A percentile compares a stretch with the other conserved stretches of the same genome.
Conservation (phyloP, 306 rosid species). For the Glycine latifolia region DNA sequence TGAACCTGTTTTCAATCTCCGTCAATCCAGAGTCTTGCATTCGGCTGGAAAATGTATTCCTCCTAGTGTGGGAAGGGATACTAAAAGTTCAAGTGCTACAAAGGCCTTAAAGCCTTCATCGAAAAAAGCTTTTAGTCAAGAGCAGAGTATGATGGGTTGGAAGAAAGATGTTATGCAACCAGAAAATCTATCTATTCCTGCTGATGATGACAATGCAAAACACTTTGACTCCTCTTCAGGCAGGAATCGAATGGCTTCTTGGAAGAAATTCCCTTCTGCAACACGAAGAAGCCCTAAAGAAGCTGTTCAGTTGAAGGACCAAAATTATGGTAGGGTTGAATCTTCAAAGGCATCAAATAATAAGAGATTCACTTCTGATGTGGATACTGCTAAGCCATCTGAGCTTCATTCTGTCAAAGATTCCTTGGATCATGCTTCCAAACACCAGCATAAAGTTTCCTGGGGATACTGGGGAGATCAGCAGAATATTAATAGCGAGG, state of each 20-base stretch:
- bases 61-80: conserved; percentile 67
- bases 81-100: conserved; percentile 60
- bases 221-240: conserved; percentile 61
- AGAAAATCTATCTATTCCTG: conserved; percentile 54
- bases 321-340: conserved; percentile 63
- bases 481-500: conserved; percentile 65
- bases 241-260: conserved; percentile 83
- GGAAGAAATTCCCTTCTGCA: conserved; percentile 91
- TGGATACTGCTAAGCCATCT: conserved; percentile 66
- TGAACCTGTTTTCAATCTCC: conserved; percentile 79
- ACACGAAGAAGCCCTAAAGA: conserved; percentile 63
- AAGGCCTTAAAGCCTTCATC: conserved; percentile 69
- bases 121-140: conserved; percentile 92
- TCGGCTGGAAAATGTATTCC: conserved; percentile 76
- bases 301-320: conserved; percentile 67
- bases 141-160: conserved; percentile 72
- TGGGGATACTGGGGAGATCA: conserved; percentile 97
- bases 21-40: conserved; percentile 77
- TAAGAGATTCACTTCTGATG: conserved; percentile 62
- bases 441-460: conserved; percentile 86
- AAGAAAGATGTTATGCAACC: conserved; percentile 64
- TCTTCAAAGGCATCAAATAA: conserved; percentile 59
- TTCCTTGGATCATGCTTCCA: conserved; percentile 76
- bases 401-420: conserved; percentile 74
- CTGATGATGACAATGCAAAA: conserved; percentile 64